These are phyloP conservation scores for Byssochlamys sp. DNA, from an alignment of 2,329 filamentous ascomycete genomes.

Conservation along the genomic window DNA sequence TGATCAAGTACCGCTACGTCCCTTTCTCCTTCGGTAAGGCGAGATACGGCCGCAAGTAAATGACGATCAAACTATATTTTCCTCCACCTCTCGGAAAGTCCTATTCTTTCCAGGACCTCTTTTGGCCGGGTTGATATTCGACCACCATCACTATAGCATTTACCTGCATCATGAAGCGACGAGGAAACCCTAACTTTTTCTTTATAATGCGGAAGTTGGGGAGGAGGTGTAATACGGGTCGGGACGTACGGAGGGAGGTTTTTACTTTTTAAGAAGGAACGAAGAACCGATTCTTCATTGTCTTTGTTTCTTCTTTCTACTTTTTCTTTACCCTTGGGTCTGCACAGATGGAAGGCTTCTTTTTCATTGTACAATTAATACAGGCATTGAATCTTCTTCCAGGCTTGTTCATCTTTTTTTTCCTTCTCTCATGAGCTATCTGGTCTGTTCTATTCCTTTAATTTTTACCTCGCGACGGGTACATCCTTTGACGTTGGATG, in stretches of 20 bases:
- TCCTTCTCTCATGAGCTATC: neutral
- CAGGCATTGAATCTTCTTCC: neutral
- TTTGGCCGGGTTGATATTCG: neutral
- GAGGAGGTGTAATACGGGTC: neutral
- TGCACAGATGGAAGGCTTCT: neutral
- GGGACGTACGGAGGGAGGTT: neutral
- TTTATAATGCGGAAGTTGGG: neutral
- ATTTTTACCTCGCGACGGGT: neutral
- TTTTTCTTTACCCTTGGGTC: neutral
- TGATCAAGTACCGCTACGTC: slow-evolving; percentile 99
- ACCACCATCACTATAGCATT: neutral
- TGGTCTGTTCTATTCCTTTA: neutral
- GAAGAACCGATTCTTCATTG: neutral
- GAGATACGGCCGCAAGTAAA: slow-evolving; percentile 47
- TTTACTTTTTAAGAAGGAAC: neutral
- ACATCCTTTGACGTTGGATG: neutral
- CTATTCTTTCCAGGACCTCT: neutral
- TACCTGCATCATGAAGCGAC: neutral
- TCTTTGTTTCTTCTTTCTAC: neutral
- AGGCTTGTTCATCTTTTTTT: neutral
- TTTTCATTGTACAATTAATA: neutral
- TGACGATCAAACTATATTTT: neutral
- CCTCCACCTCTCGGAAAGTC: neutral
- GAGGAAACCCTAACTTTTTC: neutral
- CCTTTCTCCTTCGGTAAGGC: slow-evolving; percentile 88